Conservation (phyloP, 768 basidiomycete species). For the Nidularia pulvinata region DNA sequence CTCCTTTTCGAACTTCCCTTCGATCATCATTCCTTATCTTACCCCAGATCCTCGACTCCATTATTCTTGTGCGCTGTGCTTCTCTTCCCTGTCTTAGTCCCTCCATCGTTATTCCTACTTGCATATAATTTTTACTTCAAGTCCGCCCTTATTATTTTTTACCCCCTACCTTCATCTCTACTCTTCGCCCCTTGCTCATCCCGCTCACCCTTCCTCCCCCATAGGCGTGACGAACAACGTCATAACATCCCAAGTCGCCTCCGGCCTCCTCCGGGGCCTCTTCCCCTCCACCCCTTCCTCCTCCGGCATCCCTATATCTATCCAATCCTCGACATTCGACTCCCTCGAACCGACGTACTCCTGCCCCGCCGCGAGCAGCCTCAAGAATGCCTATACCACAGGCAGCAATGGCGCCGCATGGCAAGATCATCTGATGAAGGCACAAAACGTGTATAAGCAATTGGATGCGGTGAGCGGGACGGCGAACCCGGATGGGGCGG, state of each 20-base stretch:
- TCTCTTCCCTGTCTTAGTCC: too few species aligned
- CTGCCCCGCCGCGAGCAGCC: slow-evolving; percentile 31
- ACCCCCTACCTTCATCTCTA: too few species aligned
- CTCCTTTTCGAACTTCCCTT: too few species aligned
- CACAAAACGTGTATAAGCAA: slow-evolving; percentile 34
- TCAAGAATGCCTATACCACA: slow-evolving; percentile 32
- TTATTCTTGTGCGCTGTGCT: too few species aligned
- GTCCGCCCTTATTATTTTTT: too few species aligned
- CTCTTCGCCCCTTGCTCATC: too few species aligned
- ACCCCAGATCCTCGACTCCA: too few species aligned
- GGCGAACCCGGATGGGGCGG: slow-evolving; percentile 27
- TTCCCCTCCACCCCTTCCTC: slow-evolving; percentile 30
- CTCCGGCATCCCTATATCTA: slow-evolving; percentile 23
- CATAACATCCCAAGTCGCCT: slow-evolving; percentile 54
- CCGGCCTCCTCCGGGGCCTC: slow-evolving; percentile 40
- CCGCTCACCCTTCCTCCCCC: neutral
- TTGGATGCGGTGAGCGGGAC: slow-evolving; percentile 44
- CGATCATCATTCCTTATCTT: too few species aligned
- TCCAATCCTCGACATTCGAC: slow-evolving; percentile 39
- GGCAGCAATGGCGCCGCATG: slow-evolving; percentile 32
- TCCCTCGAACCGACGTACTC: slow-evolving; percentile 47
- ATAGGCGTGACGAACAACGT: slow-evolving; percentile 51
- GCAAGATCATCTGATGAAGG: slow-evolving; percentile 37
- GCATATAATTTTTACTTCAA: neutral
- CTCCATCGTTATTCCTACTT: neutral